Percentiles rank a stretch among this genome's conserved stretches.
Conservation (phyloP, 768 basidiomycete species). For the Goffeauzyma gilvescens region DNA sequence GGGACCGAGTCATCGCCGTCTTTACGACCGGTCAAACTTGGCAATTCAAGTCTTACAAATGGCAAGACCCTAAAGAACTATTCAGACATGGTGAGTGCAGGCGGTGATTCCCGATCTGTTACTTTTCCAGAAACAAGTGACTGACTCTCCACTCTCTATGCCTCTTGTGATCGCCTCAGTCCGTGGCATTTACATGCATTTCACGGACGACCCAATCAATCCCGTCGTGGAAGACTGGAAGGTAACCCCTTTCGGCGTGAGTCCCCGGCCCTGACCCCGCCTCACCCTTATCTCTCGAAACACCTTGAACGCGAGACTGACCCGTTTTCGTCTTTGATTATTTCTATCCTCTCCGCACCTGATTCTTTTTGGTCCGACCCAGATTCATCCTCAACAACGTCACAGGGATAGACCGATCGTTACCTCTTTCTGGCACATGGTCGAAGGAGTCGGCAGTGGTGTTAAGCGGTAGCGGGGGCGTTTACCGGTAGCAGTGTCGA, state of each 20-base stretch:
- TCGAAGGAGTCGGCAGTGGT: no score
- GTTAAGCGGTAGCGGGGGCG: no score
- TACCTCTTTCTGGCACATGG: conserved; percentile 82
- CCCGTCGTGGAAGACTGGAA: conserved; percentile 88
- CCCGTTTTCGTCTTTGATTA: background rate
- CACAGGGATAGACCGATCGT: conserved; percentile 89
- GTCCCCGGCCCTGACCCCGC: conserved; percentile 12
- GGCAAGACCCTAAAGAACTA: conserved; percentile 75
- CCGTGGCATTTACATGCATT: conserved; percentile 86
- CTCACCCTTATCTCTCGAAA: no score
- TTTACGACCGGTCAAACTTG: conserved; percentile 96
- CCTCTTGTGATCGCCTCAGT: conserved; percentile 38
- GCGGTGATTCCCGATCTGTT: conserved; percentile 10
- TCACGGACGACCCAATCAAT: conserved; percentile 80
- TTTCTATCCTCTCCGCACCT: background rate
- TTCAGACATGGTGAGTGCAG: conserved; percentile 69
- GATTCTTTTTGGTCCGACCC: background rate
- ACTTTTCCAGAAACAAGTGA: background rate
- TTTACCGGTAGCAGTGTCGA: no score
- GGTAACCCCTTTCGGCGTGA: conserved; percentile 77
- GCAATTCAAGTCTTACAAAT: conserved; percentile 95
- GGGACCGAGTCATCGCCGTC: conserved; percentile 85
- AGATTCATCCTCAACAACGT: conserved; percentile 79
- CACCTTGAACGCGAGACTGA: background rate
- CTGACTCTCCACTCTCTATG: background rate